Evolutionary conservation across 331 rosid genomes (phyloP), one percentile per base, ranked within the genome.

Genomic region (Spiraea crenata): DNA sequence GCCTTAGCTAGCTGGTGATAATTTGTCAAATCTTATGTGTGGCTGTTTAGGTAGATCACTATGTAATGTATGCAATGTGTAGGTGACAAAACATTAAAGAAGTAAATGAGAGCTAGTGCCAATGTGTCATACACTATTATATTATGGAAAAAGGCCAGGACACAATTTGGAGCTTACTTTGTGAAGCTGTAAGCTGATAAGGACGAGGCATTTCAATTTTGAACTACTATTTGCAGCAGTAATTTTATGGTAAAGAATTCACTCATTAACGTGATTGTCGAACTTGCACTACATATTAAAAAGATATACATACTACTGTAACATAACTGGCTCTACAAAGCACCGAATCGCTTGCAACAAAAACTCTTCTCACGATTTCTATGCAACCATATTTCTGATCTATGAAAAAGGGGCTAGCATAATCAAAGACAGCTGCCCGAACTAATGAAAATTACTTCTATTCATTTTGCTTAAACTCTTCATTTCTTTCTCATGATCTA

Each of bases 371-470:
- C 72, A 75, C 81, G 70, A 70, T 50, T 57, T 58, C 55, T 50
- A 67, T 47, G 40, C 81, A 34, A 46, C 68, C 12, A 19, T 6
- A 16, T 42, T 55, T 42, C 69, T 60, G 51, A 63, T 8, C 70
- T 48, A 75, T 77, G 67, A 72, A 77, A 63, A 52, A 69, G 66
- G 10, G 79, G 80, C 76, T 70, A 81, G 80, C 88, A 82, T 70
- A 76, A 72, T 66, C 68, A 39, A 25, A 55, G 40, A 34, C 80
- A 77, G 78, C 88, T 79, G 73, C 55, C 85, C 80, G 81, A 57
- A 77, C 71, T 74, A 76, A 77, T 75, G 74, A 44, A 56, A 64
- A 20, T 51, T 71, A 40, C 60, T 40, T 31, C 75, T 35, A 76
- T 50, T 57, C 73, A 7, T 41, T 44, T 64, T 55, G 72, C 54